Conservation (phyloP, 768 basidiomycete species). For the Serpula lacrymans region DNA sequence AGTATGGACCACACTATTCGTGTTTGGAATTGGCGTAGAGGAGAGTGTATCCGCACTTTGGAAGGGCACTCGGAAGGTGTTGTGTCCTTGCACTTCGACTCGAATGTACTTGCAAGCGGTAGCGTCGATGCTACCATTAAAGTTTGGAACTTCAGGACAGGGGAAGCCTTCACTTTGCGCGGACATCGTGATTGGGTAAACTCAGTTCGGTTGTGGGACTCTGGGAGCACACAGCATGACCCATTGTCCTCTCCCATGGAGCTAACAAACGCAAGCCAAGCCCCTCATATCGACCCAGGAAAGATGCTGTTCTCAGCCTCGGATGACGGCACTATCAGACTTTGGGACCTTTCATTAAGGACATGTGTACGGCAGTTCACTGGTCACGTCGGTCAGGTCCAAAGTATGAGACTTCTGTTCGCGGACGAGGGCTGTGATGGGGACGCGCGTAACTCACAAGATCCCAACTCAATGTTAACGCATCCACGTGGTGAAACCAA, state of each 20-base stretch:
- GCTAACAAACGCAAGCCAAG: conserved; percentile 18
- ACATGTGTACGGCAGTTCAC: conserved; percentile 80
- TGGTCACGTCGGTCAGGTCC: conserved; percentile 94
- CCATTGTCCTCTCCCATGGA: conserved; percentile 5
- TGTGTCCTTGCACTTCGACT: conserved; percentile 87
- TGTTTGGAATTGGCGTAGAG: conserved; percentile 95
- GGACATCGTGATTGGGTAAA: conserved; percentile 98
- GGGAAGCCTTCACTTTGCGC: conserved; percentile 86
- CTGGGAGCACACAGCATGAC: conserved; percentile 2
- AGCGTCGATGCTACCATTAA: conserved; percentile 94
- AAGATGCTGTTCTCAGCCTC: conserved; percentile 98
- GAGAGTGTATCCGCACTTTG: conserved; percentile 82
- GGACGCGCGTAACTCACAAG: conserved; percentile 10
- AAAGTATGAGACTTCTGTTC: conserved; percentile 79
- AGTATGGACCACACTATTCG: conserved; percentile 95
- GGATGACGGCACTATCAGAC: conserved; percentile 88
- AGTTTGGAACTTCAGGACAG: conserved; percentile 90
- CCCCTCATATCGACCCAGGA: conserved; percentile 65
- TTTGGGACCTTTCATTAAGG: conserved; percentile 87
- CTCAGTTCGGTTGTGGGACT: conserved; percentile 90
- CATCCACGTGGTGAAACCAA: no score
- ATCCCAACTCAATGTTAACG: conserved; percentile 27
- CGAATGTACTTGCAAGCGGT: conserved; percentile 88
- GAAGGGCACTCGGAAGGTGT: conserved; percentile 91
- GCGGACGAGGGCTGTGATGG: conserved; percentile 49